A percentile compares a stretch with the other conserved stretches of the same genome.
phyloP scores from a whole-genome alignment of 2,329 filamentous ascomycete genomes.

The Fusarium papillatum region DNA sequence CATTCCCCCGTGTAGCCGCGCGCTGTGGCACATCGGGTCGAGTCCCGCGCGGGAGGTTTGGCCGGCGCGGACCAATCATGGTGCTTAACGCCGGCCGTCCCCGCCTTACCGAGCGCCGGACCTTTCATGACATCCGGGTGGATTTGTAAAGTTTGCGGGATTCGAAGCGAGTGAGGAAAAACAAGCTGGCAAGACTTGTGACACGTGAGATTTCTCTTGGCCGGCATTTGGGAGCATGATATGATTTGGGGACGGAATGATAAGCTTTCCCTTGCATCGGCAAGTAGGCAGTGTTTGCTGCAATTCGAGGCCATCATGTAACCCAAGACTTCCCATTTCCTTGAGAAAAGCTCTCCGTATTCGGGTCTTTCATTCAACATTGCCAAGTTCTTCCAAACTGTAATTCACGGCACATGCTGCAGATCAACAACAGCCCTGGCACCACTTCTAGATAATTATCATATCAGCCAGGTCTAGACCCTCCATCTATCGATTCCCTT shows the following conservation, averaged over 20 bases:
- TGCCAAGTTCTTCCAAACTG: background rate
- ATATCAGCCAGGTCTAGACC: background rate
- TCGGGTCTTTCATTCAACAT: background rate
- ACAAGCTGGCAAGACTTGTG: background rate
- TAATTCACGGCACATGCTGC: background rate
- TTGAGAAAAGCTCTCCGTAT: background rate
- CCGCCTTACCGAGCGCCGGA: background rate
- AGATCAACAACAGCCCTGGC: background rate
- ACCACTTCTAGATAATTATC: background rate
- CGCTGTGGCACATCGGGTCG: background rate
- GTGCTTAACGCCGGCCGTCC: constrained; percentile 1
- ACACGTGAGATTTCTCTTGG: background rate
- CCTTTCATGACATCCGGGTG: background rate
- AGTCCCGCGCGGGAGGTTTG: background rate
- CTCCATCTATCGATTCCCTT: background rate
- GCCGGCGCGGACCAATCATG: background rate
- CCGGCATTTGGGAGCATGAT: background rate
- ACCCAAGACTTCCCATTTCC: background rate
- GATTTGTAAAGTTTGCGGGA: constrained; percentile 3
- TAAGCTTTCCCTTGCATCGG: background rate
- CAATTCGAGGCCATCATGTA: background rate
- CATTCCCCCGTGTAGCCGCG: constrained; percentile 11
- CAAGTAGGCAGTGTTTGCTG: background rate
- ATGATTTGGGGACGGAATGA: background rate
- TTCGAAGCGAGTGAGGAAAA: background rate